phyloP scores from a whole-genome alignment of 2,329 filamentous ascomycete genomes.

The Emericellopsis atlantica region DNA sequence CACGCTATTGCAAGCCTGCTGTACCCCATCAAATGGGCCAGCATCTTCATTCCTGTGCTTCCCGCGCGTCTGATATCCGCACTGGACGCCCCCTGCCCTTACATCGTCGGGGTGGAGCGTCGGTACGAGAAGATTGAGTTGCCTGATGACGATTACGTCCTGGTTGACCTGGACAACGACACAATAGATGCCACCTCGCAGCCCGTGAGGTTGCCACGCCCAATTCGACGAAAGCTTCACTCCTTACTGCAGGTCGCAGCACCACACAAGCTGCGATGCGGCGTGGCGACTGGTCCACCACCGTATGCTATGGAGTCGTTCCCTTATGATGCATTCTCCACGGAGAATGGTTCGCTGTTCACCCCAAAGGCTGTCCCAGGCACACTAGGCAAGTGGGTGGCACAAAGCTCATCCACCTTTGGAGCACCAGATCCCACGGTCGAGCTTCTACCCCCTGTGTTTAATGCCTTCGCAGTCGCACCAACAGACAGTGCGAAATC shows the following conservation, averaged over 20 bases:
- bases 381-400: constrained; percentile 73
- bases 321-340: constrained; percentile 80
- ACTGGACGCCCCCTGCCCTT: constrained; percentile 88
- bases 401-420: constrained; percentile 81
- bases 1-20: constrained; percentile 75
- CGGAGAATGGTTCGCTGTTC: constrained; percentile 74
- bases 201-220: constrained; percentile 70
- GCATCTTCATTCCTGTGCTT: constrained; percentile 85
- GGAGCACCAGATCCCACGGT: constrained; percentile 48
- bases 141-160: constrained; percentile 88
- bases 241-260: constrained; percentile 82
- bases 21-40: constrained; percentile 86
- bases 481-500: constrained; percentile 52
- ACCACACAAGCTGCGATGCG: constrained; percentile 76
- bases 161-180: constrained; percentile 88
- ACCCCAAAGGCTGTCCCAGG: constrained; percentile 56
- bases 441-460: constrained; percentile 52
- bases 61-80: constrained; percentile 81
- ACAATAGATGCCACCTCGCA: constrained; percentile 73
- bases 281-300: constrained; percentile 78
- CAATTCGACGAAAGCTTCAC: constrained; percentile 79
- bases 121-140: constrained; percentile 78
- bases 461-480: constrained; percentile 82
- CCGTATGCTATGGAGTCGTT: constrained; percentile 89
- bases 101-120: constrained; percentile 91